Base-by-base conservation (phyloP, 2,329 filamentous ascomycete genomes). In the Tolypocladium ovalisporum region DNA sequence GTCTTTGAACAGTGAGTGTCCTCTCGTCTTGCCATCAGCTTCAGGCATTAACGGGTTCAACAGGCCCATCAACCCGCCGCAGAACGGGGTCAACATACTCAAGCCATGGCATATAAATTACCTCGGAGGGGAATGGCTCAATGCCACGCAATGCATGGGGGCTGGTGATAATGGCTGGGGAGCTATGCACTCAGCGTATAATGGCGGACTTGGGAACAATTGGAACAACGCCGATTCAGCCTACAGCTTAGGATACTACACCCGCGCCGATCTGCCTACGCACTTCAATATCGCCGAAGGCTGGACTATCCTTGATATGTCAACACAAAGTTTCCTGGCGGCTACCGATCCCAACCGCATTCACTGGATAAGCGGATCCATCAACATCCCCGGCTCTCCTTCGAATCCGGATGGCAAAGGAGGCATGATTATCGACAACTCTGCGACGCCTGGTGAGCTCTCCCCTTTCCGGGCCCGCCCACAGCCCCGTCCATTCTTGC, bases 251-350 rank as follows among this genome's bases (percentile, higher is more conserved):
- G 78, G 74, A 0, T 80, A 81, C 63, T 73, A 73, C 62, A 78
- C 76, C 57, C 69, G 78, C 36, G 63, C 72, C 12, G 79, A 82
- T 60, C 71, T 82, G 32, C 78, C 79, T 0, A 75, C 79, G 37
- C 79, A 82, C 39, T 82, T 76, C 64, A 74, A 75, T 29, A 75
- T 83, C 62, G 80, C 79, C 5, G 80, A 83, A 62, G 76, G 73
- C 9, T 82, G 76, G 75, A 82, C 79, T 6, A 54, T 66, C 52
- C 59, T 61, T 32, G 61, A 62, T 39, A 62, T 62, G 60, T 47
- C 61, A 19, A 52, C 54, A 8, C 61, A 62, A 39, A 62, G 61
- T 42, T 22, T 62, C 13, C 56, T 62, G 40, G 61, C 58, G 4
- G 62, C 60, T 3, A 81, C 79, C 0, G 77, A 78, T 59, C 77